Base-by-base conservation (phyloP, 2,329 filamentous ascomycete genomes). In the Diaporthe sp. region DNA sequence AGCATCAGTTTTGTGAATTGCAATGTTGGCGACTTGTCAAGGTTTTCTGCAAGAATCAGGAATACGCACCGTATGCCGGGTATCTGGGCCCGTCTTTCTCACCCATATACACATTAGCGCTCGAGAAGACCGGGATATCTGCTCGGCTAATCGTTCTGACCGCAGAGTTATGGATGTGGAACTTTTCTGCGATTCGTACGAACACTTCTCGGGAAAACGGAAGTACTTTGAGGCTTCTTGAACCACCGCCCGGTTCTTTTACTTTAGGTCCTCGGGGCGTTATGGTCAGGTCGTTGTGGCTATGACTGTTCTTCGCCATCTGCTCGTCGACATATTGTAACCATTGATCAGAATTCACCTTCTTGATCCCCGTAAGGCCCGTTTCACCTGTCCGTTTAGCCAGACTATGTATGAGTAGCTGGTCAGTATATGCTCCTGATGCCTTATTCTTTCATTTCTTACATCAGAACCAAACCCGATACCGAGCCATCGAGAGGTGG, bases 101-200 rank as follows among this genome's bases (percentile, higher is more conserved):
- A 2, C 57, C 47, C 75, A 79, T 77, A 4, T 72, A 25, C 2
- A 78, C 52, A 19, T 76, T 54, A 10, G 75, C 75, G 6, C 68
- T 54, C 10, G 77, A 78, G 73, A 81, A 79, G 1, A 76, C 50
- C 1, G 80, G 80, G 10, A 78, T 73, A 60, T 81, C 78, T 30
- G 78, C 74, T 5, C 78, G 75, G 52, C 75, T 80, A 19, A 81
- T 68, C 13, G 78, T 75, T 25, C 75, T 71, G 2, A 76, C 77
- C 45, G 80, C 78, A 4, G 78, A 81, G 6, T 75, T 71, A 55
- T 81, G 79, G 1, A 77, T 70, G 57, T 55, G 77, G 15, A 81
- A 77, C 13, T 33, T 71, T 3, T 74, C 15, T 4, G 77, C 73
- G 33, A 80, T 77, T 10, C 30, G 55, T 17, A 45, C 60, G 33